phyloP scores from a whole-genome alignment of 352 stramenopile genomes.

The Pythium angustatum region DNA sequence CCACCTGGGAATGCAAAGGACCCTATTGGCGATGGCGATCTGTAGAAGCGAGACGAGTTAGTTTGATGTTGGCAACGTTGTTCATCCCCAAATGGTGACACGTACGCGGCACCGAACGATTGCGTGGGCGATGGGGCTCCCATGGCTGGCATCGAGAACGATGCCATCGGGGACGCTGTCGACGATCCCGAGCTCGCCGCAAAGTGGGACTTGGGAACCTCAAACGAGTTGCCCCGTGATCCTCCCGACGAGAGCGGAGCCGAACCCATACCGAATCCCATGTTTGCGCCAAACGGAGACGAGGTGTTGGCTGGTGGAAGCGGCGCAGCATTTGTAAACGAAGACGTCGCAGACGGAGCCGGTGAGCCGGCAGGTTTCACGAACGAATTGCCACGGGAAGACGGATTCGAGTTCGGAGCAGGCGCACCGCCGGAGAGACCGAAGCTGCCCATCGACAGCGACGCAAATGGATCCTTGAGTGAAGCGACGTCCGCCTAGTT shows the following conservation, averaged over 20 bases:
- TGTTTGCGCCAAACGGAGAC: constrained; percentile 13
- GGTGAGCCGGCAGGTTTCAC: constrained; percentile 23
- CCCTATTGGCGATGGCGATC: constrained; percentile 32
- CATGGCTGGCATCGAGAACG: constrained; percentile 38
- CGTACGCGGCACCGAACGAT: constrained; percentile 16
- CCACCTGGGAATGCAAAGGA: constrained; percentile 42
- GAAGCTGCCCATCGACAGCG: constrained; percentile 60
- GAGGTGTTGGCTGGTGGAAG: constrained; percentile 10
- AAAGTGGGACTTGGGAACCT: constrained; percentile 24
- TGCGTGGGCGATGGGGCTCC: background rate
- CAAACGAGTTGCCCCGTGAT: constrained; percentile 48
- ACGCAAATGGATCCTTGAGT: constrained; percentile 74
- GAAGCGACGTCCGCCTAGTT: constrained; percentile 33
- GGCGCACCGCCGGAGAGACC: constrained; percentile 36
- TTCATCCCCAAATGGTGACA: constrained; percentile 13
- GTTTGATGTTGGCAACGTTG: constrained; percentile 1
- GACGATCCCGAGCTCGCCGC: constrained; percentile 20
- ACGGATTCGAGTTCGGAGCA: constrained; percentile 29
- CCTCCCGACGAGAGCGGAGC: constrained; percentile 15
- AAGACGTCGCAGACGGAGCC: constrained; percentile 21
- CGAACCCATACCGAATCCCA: constrained; percentile 21
- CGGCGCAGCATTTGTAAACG: constrained; percentile 20
- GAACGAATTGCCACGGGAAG: constrained; percentile 38
- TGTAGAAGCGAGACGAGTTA: constrained; percentile 8
- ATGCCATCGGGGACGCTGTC: constrained; percentile 32